Percentiles rank a stretch among this genome's conserved stretches.
Evolutionary conservation across 257 asterid species (phyloP).

Genomic region (Datura wrightii): DNA sequence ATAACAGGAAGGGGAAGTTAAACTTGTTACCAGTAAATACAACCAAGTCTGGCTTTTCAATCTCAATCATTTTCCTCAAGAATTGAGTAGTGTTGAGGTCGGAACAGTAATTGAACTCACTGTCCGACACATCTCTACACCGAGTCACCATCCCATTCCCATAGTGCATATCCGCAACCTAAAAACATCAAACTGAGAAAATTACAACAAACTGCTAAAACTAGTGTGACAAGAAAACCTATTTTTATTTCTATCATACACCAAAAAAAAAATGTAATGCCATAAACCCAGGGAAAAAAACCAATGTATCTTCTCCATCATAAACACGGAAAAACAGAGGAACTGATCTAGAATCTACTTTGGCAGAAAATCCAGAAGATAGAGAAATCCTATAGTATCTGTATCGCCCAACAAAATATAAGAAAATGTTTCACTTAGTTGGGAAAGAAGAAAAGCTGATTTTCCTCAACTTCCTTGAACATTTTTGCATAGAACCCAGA

Average conservation of each 20-base stretch:
- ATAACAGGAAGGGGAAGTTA: not conserved
- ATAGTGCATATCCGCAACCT: conserved; percentile 98
- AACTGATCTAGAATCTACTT: not conserved
- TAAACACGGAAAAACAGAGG: not conserved
- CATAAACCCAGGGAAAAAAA: no score
- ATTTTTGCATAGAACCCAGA: not conserved
- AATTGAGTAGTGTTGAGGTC: conserved; percentile 81
- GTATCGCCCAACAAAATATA: not conserved
- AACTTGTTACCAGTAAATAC: conserved; percentile 80
- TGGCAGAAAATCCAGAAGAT: not conserved
- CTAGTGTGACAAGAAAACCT: not conserved
- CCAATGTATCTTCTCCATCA: not conserved
- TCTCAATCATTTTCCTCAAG: conserved; percentile 71
- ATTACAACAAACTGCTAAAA: not conserved
- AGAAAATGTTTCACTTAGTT: not conserved
- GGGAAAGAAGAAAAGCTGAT: no score
- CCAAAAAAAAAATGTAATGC: not conserved
- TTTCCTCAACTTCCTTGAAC: not conserved
- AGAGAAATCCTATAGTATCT: no score
- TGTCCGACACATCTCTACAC: conserved; percentile 81
- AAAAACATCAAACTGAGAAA: conserved; percentile 29
- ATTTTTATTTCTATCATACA: not conserved
- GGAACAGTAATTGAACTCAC: conserved; percentile 68
- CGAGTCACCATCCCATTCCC: conserved; percentile 89
- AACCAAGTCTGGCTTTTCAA: conserved; percentile 90